These are phyloP conservation scores for Pseudocohnilembus persalinus DNA, from an alignment of 169 alveolate genomes.

Conservation along the genomic window DNA sequence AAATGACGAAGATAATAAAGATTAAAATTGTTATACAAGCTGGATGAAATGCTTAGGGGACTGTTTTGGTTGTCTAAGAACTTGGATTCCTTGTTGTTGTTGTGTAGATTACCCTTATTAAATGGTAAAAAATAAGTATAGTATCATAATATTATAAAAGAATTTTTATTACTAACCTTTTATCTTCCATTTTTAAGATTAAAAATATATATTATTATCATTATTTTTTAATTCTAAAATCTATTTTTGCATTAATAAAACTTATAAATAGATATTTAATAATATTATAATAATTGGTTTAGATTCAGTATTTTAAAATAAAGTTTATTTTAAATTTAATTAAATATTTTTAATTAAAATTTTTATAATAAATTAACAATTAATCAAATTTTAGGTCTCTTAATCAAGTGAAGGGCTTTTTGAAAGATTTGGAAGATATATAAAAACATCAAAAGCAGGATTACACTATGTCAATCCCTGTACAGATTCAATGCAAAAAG, in stretches of 20 bases:
- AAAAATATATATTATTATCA: too few relatives aligned
- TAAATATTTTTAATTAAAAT: too few relatives aligned
- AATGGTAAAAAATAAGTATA: constrained; percentile 7
- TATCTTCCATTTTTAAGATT: background rate
- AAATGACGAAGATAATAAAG: constrained; percentile 11
- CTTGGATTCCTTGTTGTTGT: constrained; percentile 52
- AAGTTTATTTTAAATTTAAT: too few relatives aligned
- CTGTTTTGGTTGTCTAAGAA: constrained; percentile 40
- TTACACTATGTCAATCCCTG: constrained; percentile 51
- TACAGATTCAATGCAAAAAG: constrained; percentile 24
- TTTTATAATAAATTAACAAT: too few relatives aligned
- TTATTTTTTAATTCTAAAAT: too few relatives aligned
- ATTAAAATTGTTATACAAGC: constrained; percentile 33
- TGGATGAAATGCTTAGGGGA: constrained; percentile 35
- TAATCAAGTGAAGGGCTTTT: constrained; percentile 34
- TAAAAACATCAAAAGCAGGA: constrained; percentile 38
- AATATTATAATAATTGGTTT: background rate
- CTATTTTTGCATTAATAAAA: too few relatives aligned
- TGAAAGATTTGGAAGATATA: constrained; percentile 44
- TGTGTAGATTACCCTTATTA: constrained; percentile 40
- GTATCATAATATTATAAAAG: too few relatives aligned
- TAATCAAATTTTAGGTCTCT: background rate
- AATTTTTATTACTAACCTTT: background rate
- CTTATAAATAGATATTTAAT: too few relatives aligned
- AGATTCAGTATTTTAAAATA: constrained; percentile 4